A percentile compares a stretch with the other conserved stretches of the same genome.
Evolutionary conservation across 2,329 filamentous ascomycete genomes (phyloP).

Genomic region (Sclerotinia spermophila): DNA sequence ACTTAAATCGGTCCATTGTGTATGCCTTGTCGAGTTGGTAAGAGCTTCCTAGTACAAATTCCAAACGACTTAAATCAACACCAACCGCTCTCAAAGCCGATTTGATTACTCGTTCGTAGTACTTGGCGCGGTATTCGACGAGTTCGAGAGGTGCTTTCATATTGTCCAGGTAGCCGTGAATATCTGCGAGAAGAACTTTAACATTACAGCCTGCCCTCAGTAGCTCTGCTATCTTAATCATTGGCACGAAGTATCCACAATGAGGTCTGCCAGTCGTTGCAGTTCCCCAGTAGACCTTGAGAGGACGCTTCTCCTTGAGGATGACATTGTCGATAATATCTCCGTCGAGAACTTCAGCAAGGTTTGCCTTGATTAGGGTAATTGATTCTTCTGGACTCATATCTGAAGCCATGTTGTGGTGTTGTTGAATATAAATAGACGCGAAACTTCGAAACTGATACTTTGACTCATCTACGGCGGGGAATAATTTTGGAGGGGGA

Average conservation of each 20-base stretch:
- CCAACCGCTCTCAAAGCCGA: conserved; percentile 53
- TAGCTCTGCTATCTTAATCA: conserved; percentile 86
- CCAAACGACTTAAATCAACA: conserved; percentile 69
- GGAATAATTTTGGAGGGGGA: conserved; percentile 3
- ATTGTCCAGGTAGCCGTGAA: conserved; percentile 78
- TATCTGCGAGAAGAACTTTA: conserved; percentile 65
- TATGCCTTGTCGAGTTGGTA: conserved; percentile 76
- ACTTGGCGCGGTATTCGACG: conserved; percentile 72
- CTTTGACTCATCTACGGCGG: neutral
- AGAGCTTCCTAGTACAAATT: conserved; percentile 78
- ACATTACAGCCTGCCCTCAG: conserved; percentile 80
- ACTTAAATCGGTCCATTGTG: conserved; percentile 81
- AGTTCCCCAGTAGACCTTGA: conserved; percentile 85
- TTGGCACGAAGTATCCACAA: conserved; percentile 76
- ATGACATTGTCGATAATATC: conserved; percentile 76
- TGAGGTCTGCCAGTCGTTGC: conserved; percentile 66
- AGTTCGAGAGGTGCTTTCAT: conserved; percentile 86
- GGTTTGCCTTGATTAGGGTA: conserved; percentile 72
- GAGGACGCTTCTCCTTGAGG: conserved; percentile 63
- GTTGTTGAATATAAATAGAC: conserved; percentile 3
- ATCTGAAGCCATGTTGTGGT: conserved; percentile 27
- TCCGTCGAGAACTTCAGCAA: conserved; percentile 77
- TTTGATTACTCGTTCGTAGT: conserved; percentile 76
- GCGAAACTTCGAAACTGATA: neutral
- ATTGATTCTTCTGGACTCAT: conserved; percentile 58